Base-by-base conservation (phyloP, 306 rosid species). In the Vigna unguiculata region DNA sequence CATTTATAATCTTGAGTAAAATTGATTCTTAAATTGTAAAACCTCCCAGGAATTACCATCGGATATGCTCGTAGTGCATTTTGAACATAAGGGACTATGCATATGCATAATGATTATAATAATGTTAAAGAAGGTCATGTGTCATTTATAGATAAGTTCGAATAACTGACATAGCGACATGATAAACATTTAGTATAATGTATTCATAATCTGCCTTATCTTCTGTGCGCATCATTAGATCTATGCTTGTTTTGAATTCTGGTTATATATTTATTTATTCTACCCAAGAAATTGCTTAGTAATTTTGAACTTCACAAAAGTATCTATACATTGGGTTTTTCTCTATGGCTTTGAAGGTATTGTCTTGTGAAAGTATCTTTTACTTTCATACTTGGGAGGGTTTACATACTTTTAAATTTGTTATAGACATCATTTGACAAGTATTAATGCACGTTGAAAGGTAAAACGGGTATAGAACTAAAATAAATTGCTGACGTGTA, bases 71-170 rank as follows among this genome's bases (percentile, higher is more conserved):
- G 10, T 9, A 40, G 46, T 28, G 5, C 13, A 64, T 63, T 63
- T 41, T 72, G 68, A 64, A 30, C 69, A 53, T 28, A 61, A 60
- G 84, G 64, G 69, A 24, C 7, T 52, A n/a, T 58, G 47, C 60
- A 43, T 43, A 13, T 28, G 32, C 32, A 28, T 28, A 28, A 40
- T 32, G 36, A 32, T 9, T n/a, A 53, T 54, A 3, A 45, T 22
- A 30, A 61, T 61, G 45, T 61, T 40, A 49, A 38, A 75, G 11
- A 13, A 12, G 24, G 3, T 59, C 25, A 15, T 78, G 9, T 47
- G 60, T 61, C 34, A n/a, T 28, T 67, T 55, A 58, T 54, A 7
- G 22, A 73, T 53, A 53, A 30, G 30, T 78, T 52, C 51, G 13
- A 62, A 43, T 64, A 63, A 53, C 20, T 53, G n/a, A 38, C 21